A percentile compares a stretch with the other conserved stretches of the same genome.
phyloP scores from a whole-genome alignment of 2,329 filamentous ascomycete species.

The Colletotrichum horii region DNA sequence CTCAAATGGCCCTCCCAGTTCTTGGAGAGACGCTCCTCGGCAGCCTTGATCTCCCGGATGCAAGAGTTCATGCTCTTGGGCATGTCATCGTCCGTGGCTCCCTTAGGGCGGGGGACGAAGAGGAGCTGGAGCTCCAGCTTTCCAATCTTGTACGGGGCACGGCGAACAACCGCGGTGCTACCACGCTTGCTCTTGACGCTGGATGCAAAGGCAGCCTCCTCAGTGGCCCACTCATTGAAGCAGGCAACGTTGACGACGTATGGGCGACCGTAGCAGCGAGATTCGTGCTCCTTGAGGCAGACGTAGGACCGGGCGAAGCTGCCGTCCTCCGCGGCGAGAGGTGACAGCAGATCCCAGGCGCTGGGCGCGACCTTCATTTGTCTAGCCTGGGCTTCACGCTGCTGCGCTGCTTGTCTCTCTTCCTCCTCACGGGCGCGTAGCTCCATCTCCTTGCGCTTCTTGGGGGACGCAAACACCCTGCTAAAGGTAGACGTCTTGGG shows the following conservation, averaged over 20 bases:
- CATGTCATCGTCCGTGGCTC: constrained; percentile 90
- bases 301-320: constrained; percentile 95
- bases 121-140: constrained; percentile 93
- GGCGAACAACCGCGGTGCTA: constrained; percentile 72
- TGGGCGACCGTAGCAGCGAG: constrained; percentile 84
- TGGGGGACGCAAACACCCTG: constrained; percentile 90
- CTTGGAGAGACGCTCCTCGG: constrained; percentile 78
- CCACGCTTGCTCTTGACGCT: constrained; percentile 95
- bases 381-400: constrained; percentile 69
- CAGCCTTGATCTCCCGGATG: constrained; percentile 89
- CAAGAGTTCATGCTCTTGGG: constrained; percentile 99
- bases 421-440: constrained; percentile 83
- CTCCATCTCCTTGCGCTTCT: constrained; percentile 95
- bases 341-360: constrained; percentile 85
- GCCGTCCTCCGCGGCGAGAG: constrained; percentile 86
- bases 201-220: constrained; percentile 77
- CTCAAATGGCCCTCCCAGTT: constrained; percentile 90
- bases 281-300: constrained; percentile 90
- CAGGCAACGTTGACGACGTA: constrained; percentile 88
- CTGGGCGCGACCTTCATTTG: constrained; percentile 69
- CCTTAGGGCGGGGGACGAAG: constrained; percentile 92
- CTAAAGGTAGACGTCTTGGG: constrained; percentile 89
- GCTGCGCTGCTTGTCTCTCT: constrained; percentile 70
- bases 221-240: constrained; percentile 98
- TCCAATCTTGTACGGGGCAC: constrained; percentile 95